These are phyloP conservation scores for Massarina eburnea DNA, from an alignment of 2,329 filamentous ascomycete genomes.

Conservation along the genomic window DNA sequence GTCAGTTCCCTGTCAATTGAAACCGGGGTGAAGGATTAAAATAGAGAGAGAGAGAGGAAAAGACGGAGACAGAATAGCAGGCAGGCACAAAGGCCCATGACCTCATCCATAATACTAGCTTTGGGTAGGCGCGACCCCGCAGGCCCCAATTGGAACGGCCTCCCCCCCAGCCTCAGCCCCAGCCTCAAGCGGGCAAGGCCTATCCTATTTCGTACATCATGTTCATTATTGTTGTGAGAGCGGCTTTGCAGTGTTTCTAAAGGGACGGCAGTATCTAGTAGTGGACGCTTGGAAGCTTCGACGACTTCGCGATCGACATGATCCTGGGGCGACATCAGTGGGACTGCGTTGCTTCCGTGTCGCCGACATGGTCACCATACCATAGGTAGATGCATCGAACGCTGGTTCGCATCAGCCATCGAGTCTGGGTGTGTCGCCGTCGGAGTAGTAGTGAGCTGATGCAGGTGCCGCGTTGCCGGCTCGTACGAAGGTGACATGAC, in stretches of 20 bases:
- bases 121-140: constrained; percentile 5
- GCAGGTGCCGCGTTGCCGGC: background rate
- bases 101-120: constrained; percentile 11
- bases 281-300: too few species aligned
- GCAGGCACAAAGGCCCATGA: constrained; percentile 5
- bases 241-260: too few species aligned
- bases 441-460: background rate
- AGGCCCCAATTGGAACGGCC: constrained; percentile 10
- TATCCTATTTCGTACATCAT: background rate
- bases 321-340: background rate
- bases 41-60: background rate
- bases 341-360: too few species aligned
- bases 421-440: too few species aligned
- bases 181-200: background rate
- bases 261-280: too few species aligned
- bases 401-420: too few species aligned
- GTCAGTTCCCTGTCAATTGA: background rate
- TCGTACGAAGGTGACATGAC: too few species aligned
- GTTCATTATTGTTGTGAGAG: too few species aligned
- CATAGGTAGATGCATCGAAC: too few species aligned
- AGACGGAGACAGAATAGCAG: background rate
- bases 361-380: too few species aligned
- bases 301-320: constrained; percentile 3
- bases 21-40: too few species aligned
- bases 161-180: background rate